Evolutionary conservation across 2,329 filamentous ascomycete genomes (phyloP).

Genomic region (Alternaria angustiovoidea): DNA sequence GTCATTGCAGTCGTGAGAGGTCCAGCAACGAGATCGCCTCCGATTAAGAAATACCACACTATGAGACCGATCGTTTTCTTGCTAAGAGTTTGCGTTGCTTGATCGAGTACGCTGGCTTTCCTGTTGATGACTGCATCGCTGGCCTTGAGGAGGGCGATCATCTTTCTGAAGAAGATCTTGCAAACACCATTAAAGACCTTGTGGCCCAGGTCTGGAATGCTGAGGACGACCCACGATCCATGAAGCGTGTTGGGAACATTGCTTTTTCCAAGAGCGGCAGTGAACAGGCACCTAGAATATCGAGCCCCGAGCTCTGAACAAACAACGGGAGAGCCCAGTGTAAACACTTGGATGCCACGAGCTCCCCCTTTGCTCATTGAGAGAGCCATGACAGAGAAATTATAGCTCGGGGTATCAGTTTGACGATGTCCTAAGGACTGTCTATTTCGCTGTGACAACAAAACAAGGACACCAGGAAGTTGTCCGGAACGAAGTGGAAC

Average conservation of each 20-base stretch:
- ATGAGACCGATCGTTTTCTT: conserved; percentile 8
- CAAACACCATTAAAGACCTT: background rate
- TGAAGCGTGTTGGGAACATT: background rate
- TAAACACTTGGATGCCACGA: background rate
- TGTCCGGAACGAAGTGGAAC: background rate
- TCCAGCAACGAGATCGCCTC: background rate
- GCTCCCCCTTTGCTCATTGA: background rate
- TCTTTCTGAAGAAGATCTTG: background rate
- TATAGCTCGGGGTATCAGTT: background rate
- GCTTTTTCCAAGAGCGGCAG: background rate
- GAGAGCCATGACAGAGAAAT: no score
- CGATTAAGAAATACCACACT: background rate
- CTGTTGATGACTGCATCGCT: background rate
- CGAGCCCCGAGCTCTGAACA: background rate
- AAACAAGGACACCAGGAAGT: background rate
- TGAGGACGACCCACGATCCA: background rate
- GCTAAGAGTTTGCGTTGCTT: conserved; percentile 6
- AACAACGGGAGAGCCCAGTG: background rate
- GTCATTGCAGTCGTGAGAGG: conserved; percentile 17
- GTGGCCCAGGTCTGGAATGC: background rate
- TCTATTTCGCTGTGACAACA: background rate
- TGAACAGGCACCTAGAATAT: background rate
- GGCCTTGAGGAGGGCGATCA: background rate
- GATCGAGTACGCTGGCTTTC: background rate
- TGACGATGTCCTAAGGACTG: background rate